These are phyloP conservation scores for Penicillium sp. DNA, from an alignment of 2,329 filamentous ascomycete species.

Conservation along the genomic window DNA sequence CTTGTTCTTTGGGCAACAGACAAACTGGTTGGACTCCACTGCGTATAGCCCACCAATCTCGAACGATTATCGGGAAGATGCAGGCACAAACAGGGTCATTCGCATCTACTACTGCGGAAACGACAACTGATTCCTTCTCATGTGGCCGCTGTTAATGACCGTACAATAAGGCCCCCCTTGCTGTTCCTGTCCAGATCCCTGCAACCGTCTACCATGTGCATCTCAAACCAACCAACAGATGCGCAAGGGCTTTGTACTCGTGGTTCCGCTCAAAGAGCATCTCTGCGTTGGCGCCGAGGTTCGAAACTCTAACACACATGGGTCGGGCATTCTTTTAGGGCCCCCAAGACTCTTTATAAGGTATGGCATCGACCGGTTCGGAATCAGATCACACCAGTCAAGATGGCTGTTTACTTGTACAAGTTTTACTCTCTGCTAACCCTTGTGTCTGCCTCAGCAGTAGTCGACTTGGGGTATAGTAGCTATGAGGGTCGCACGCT, in stretches of 20 bases:
- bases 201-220: background rate
- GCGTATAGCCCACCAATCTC: background rate
- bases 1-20: background rate
- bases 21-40: background rate
- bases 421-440: slow-evolving; percentile 16
- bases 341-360: slow-evolving; percentile 2
- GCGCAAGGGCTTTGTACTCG: slow-evolving; percentile 1
- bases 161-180: background rate
- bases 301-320: background rate
- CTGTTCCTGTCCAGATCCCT: slow-evolving; percentile 1
- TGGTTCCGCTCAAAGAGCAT: background rate
- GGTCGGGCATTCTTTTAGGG: background rate
- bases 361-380: slow-evolving; percentile 3
- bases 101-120: background rate
- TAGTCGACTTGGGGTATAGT: slow-evolving; percentile 64
- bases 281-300: background rate
- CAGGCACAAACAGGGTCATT: background rate
- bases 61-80: background rate
- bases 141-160: background rate
- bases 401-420: slow-evolving; percentile 15
- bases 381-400: background rate
- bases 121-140: background rate
- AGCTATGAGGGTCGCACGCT: slow-evolving; percentile 58
- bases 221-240: background rate
- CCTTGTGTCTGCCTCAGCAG: slow-evolving; percentile 22